These are phyloP conservation scores for Apiospora malaysiana DNA, from an alignment of 2,329 filamentous ascomycete genomes.

Conservation along the genomic window DNA sequence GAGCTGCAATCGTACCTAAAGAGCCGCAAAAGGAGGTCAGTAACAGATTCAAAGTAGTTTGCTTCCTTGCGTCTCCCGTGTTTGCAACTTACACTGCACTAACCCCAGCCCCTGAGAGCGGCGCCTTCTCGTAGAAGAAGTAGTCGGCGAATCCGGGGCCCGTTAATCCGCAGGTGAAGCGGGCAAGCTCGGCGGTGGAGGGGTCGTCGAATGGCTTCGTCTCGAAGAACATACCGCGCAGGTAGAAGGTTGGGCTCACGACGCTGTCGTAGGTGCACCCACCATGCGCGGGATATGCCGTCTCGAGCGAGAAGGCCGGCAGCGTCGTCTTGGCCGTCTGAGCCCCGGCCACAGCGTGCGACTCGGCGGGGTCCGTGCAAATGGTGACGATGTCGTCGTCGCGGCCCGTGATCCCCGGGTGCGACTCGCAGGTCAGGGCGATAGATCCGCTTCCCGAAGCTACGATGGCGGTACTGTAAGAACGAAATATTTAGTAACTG, in stretches of 20 bases:
- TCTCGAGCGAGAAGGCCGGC: background rate
- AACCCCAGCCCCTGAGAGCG: background rate
- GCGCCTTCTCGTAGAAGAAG: conserved; percentile 7
- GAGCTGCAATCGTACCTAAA: background rate
- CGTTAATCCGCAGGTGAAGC: conserved; percentile 4
- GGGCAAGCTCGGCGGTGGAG: background rate
- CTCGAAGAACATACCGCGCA: conserved; percentile 16
- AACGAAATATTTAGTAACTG: background rate
- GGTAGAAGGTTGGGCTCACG: conserved; percentile 12
- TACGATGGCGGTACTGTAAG: background rate
- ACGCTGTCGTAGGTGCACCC: conserved; percentile 10
- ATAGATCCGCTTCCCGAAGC: background rate
- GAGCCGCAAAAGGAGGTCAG: background rate
- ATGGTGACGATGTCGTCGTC: background rate
- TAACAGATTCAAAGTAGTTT: background rate
- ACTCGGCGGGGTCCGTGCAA: background rate
- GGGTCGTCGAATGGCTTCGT: background rate
- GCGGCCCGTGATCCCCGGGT: background rate
- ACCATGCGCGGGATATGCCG: background rate
- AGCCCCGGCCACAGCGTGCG: background rate
- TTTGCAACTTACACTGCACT: background rate
- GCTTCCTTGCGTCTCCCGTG: background rate
- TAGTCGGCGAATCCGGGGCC: background rate
- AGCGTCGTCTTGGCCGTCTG: background rate
- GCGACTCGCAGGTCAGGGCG: conserved; percentile 1